Evolutionary conservation across 177 flowering plant genomes (phyloP), one percentile per base, ranked within the genome.

Genomic region (Vitis hybrid): DNA sequence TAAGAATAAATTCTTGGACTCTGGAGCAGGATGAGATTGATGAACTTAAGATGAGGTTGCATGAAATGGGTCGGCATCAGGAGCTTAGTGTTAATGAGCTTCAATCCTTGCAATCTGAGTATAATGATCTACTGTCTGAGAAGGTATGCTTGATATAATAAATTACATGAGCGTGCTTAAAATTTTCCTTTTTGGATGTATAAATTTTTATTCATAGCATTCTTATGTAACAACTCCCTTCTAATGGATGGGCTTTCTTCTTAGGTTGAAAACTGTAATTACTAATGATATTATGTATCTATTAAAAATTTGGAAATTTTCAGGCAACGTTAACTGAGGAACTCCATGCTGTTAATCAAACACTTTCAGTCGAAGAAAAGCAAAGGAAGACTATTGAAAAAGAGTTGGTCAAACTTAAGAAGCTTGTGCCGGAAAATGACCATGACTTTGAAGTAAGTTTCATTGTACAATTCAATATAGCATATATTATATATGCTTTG

Each of bases 361-460:
- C 71, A 61, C 81, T 86, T 59, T 66, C 71, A 56, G 74, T 49
- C 30, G 97, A 90, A 77, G 94, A 84, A 77, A 85, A 82, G 79
- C 84, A 80, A 77, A 84, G 91, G 77, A 86, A 84, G 78, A 58
- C 63, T 63, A 71, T 88, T 67, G 96, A 91, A 82, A 72, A 73
- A 52, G 94, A 93, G 76, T 77, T 89, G 68, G 48, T 60, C 41
- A 84, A 81, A 69, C 71, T 83, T 54, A 84, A 85, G 81, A 87
- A 78, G 79, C 66, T 53, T 77, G 84, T 78, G 27, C 75, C 86
- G 60, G 92, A 85, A 54, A 81, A 65, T 70, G 86, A 71, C 53
- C 79, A 62, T 55, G 87, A 77, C 54, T 66, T 66, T 72, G 91
- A 87, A 91, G 98, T 90, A 74, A 57, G 58, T 72, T 61, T 10